These are phyloP conservation scores for Psilocybe cubensis DNA, from an alignment of 768 basidiomycete genomes.

Conservation along the genomic window DNA sequence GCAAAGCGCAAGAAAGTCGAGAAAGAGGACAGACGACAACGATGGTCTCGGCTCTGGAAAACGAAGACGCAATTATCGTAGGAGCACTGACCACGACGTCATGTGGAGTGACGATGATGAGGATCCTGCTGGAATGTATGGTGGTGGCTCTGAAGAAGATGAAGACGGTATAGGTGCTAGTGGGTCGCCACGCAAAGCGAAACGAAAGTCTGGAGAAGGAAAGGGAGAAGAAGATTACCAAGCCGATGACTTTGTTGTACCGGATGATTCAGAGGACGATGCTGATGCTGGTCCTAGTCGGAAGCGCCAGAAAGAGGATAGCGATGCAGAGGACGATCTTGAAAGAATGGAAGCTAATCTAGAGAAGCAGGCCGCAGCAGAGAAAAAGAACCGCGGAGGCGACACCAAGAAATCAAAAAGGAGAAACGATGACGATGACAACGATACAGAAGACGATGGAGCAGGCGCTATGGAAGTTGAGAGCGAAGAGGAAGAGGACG, in stretches of 20 bases:
- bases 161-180: slow-evolving; percentile 43
- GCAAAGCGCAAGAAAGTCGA: slow-evolving; percentile 65
- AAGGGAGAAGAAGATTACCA: slow-evolving; percentile 73
- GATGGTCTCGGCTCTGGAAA: slow-evolving; percentile 51
- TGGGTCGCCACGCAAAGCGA: slow-evolving; percentile 42
- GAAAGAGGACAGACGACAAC: slow-evolving; percentile 56
- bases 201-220: slow-evolving; percentile 51
- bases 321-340: slow-evolving; percentile 57
- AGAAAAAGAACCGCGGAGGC: slow-evolving; percentile 43
- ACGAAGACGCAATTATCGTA: slow-evolving; percentile 47
- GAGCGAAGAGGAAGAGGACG: slow-evolving; percentile 76
- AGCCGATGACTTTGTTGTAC: slow-evolving; percentile 85
- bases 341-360: slow-evolving; percentile 77
- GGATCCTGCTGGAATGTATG: slow-evolving; percentile 47
- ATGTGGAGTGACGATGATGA: slow-evolving; percentile 73
- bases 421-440: slow-evolving; percentile 27
- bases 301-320: slow-evolving; percentile 40
- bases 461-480: slow-evolving; percentile 71
- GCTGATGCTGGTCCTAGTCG: slow-evolving; percentile 32
- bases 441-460: slow-evolving; percentile 31
- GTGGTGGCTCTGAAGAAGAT: slow-evolving; percentile 63
- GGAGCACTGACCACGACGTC: slow-evolving; percentile 43
- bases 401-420: slow-evolving; percentile 28
- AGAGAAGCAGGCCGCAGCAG: slow-evolving; percentile 52
- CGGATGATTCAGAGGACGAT: slow-evolving; percentile 76